Evolutionary conservation across 495 filamentous ascomycete genomes (phyloP).

Genomic region (Bacidia gigantensis): DNA sequence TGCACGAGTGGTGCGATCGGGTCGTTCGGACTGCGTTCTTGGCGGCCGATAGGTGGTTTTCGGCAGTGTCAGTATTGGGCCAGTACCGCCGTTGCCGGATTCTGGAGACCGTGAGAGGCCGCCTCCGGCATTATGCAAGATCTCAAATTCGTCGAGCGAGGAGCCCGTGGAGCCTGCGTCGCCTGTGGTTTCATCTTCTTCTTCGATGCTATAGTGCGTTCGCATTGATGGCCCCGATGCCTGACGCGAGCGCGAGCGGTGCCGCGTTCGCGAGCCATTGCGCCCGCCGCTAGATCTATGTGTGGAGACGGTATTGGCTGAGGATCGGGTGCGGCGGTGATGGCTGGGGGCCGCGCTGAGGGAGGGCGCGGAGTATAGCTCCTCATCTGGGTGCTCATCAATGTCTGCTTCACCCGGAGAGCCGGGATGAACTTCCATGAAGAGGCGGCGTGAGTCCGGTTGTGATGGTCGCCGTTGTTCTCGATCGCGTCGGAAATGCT

Average conservation of each 20-base stretch:
- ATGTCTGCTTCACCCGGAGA: conserved; percentile 35
- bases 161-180: conserved; percentile 7
- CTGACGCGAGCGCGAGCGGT: conserved; percentile 11
- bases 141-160: conserved; percentile 47
- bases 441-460: conserved; percentile 12
- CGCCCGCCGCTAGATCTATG: conserved; percentile 13
- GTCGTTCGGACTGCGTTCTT: conserved; percentile 8
- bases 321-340: conserved; percentile 6
- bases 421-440: conserved; percentile 22
- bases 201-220: conserved; percentile 16
- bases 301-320: conserved; percentile 46
- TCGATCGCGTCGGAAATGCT: conserved; percentile 5
- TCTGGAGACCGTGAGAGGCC: conserved; percentile 25
- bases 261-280: conserved; percentile 33
- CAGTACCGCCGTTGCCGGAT: neutral
- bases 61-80: neutral
- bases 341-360: conserved; percentile 18
- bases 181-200: conserved; percentile 50
- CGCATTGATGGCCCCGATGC: neutral
- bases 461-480: conserved; percentile 12
- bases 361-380: conserved; percentile 58
- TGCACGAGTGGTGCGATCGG: conserved; percentile 6
- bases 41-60: conserved; percentile 1
- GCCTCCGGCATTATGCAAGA: conserved; percentile 36
- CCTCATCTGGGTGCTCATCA: conserved; percentile 44